Evolutionary conservation across 257 asterid genomes (phyloP), one percentile per base, ranked within the genome.

Genomic region (Lavandula angustifolia): DNA sequence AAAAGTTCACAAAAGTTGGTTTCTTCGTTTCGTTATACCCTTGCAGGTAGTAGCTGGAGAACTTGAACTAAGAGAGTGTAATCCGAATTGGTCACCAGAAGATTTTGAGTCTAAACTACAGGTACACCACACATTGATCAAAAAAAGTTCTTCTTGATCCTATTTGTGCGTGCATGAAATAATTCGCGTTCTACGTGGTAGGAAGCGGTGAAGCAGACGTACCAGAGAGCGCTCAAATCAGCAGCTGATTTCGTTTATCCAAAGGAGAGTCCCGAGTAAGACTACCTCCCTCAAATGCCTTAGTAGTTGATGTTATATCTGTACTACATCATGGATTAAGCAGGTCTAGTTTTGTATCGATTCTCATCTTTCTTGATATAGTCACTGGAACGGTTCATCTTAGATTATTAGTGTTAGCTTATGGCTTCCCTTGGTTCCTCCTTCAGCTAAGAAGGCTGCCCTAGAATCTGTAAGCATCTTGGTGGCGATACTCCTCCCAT

Each of bases 191-290:
- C n/a, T 65, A 35, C 46, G 41, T 75, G 70, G 75, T 86, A 92
- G 97, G 99, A 89, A 41, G 96, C 99, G 29, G 84, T 90, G 94
- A 92, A 92, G 81, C 96, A 87, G 75, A 85, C 97, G 2, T 85
- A 87, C 80, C 92, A 89, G 62, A 84, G 95, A 73, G 79, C 87
- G 27, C 79, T 90, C 8, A 92, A 92, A 79, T 87, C 97, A 54
- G 95, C 97, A 62, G 43, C 81, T 27, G 99, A 92, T 75, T 89
- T 87, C 46, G 97, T 97, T 64, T 90, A 90, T 76, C 95, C 71
- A 73, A 92, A 92, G 82, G 99, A 90, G 77, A 84, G 94, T 77
- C 96, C 97, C 1, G 99, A 90, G 99, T 92, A 92, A 85, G 94
- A 11, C 78, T 66, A 37, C 61, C 42, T 60, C 31, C 44, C 48